Evolutionary conservation across 805 yeast genomes (phyloP).

Genomic region (Kockiozyma suomiensis): DNA sequence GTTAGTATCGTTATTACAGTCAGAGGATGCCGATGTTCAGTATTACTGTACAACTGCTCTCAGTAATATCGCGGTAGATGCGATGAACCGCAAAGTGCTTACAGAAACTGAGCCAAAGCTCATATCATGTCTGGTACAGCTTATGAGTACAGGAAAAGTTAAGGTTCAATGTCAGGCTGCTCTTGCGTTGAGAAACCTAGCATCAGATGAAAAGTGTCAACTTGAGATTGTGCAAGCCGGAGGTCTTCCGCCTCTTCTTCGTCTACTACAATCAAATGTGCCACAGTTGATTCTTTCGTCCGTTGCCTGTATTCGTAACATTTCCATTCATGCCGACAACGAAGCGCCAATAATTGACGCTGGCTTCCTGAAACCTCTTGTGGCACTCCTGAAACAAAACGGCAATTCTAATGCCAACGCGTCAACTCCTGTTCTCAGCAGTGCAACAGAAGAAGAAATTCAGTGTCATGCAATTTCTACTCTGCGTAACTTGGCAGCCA

Average conservation of each 20-base stretch:
- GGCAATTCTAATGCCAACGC: slow-evolving; percentile 45
- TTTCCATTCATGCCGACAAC: slow-evolving; percentile 93
- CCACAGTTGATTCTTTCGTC: slow-evolving; percentile 87
- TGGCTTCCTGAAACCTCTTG: slow-evolving; percentile 91
- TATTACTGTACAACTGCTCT: slow-evolving; percentile 97
- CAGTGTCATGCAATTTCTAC: slow-evolving; percentile 98
- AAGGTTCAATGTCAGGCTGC: slow-evolving; percentile 99
- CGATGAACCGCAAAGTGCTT: slow-evolving; percentile 80
- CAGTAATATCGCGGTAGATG: slow-evolving; percentile 96
- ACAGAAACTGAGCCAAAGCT: slow-evolving; percentile 91
- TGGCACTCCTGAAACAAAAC: slow-evolving; percentile 67
- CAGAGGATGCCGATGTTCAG: slow-evolving; percentile 94
- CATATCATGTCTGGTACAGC: slow-evolving; percentile 79
- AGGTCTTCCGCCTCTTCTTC: slow-evolving; percentile 92
- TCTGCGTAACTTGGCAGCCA: slow-evolving; percentile 92
- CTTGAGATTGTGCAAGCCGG: slow-evolving; percentile 94
- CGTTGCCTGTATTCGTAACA: slow-evolving; percentile 96
- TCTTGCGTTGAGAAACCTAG: slow-evolving; percentile 89
- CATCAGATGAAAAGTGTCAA: slow-evolving; percentile 91
- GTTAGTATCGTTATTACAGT: slow-evolving; percentile 78
- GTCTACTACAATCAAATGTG: slow-evolving; percentile 84
- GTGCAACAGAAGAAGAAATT: slow-evolving; percentile 72
- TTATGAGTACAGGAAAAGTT: slow-evolving; percentile 92
- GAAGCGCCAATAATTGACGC: slow-evolving; percentile 96
- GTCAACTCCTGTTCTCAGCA: slow-evolving; percentile 6